phyloP scores from a whole-genome alignment of 2,329 filamentous ascomycete genomes.

The Parastagonospora nodorum region DNA sequence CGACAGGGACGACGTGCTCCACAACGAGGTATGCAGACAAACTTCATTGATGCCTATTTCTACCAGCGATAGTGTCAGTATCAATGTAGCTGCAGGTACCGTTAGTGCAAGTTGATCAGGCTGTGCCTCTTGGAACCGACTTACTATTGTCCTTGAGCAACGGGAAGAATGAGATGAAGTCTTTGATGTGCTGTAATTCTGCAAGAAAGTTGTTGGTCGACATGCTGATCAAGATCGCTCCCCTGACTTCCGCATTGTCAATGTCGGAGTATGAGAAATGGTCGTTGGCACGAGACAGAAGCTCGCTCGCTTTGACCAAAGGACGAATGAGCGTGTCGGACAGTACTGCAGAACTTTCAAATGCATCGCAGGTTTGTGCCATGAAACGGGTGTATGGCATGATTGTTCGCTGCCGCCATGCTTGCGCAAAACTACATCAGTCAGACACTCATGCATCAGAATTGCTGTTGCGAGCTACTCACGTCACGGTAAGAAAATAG shows the following conservation, averaged over 20 bases:
- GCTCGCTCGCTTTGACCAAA: slow-evolving; percentile 19
- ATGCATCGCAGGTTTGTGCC: slow-evolving; percentile 15
- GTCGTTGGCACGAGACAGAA: slow-evolving; percentile 22
- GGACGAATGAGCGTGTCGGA: slow-evolving; percentile 26
- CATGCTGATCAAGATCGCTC: slow-evolving; percentile 22
- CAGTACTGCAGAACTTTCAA: slow-evolving; percentile 10
- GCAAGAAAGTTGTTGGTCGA: slow-evolving; percentile 17
- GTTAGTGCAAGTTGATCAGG: background rate
- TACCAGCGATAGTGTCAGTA: slow-evolving; percentile 2
- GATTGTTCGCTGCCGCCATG: slow-evolving; percentile 24
- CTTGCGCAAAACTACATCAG: slow-evolving; percentile 20
- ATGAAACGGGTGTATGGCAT: slow-evolving; percentile 22
- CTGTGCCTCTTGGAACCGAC: background rate
- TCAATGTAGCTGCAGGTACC: background rate
- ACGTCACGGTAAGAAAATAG: slow-evolving; percentile 21
- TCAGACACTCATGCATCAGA: background rate
- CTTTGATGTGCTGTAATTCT: slow-evolving; percentile 18
- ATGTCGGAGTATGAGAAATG: slow-evolving; percentile 31
- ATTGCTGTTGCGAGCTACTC: slow-evolving; percentile 1
- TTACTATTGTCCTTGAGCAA: slow-evolving; percentile 1
- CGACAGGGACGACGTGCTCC: slow-evolving; percentile 4
- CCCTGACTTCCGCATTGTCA: slow-evolving; percentile 21
- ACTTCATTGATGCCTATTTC: slow-evolving; percentile 27
- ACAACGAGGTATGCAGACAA: slow-evolving; percentile 21
- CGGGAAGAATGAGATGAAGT: background rate